Evolutionary conservation across 306 rosid species (phyloP).

Genomic region (Benincasa hispida): DNA sequence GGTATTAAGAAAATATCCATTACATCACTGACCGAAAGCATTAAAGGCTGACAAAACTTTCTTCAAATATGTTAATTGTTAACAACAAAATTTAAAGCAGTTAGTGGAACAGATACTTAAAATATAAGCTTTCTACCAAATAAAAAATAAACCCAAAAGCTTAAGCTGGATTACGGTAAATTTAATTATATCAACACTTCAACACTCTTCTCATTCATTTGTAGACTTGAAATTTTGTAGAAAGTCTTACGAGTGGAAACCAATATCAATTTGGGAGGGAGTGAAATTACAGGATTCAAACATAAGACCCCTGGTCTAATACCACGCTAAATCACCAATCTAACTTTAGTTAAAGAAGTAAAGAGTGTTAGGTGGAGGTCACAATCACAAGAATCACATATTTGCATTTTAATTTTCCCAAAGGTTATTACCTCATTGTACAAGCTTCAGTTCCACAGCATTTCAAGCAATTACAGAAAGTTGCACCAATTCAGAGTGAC

Average conservation of each 20-base stretch:
- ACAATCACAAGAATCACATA: background rate
- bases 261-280: no score
- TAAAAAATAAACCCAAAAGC: no score
- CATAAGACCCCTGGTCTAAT: no score
- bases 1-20: background rate
- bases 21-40: background rate
- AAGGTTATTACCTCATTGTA: background rate
- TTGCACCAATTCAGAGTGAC: background rate
- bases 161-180: no score
- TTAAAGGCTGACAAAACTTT: background rate
- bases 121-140: background rate
- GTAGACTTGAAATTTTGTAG: no score
- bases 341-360: background rate
- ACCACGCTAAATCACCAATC: no score
- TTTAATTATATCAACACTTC: no score
- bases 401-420: background rate
- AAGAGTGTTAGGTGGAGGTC: background rate
- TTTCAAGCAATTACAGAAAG: background rate
- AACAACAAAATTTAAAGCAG: background rate
- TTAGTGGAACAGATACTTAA: background rate
- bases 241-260: no score
- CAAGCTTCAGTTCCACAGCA: background rate
- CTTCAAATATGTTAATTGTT: background rate
- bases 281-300: no score
- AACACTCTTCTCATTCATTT: no score